A percentile compares a stretch with the other conserved stretches of the same genome.
These are phyloP conservation scores for Neurospora sp. DNA, from an alignment of 495 filamentous ascomycete genomes.

Conservation along the genomic window DNA sequence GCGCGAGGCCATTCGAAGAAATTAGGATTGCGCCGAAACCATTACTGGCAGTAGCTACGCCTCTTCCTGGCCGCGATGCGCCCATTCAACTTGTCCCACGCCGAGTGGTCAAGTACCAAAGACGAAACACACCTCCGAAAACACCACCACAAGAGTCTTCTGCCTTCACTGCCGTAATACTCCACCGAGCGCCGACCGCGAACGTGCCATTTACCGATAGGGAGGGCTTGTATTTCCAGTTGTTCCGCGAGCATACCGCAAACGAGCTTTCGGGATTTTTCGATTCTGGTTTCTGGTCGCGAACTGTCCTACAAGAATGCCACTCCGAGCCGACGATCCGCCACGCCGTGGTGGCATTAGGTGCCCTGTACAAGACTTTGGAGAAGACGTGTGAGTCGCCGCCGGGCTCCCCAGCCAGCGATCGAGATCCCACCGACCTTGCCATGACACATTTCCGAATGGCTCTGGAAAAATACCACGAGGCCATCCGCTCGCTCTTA, in stretches of 20 bases:
- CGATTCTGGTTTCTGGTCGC: conserved; percentile 52
- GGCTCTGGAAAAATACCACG: conserved; percentile 35
- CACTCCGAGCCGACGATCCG: conserved; percentile 51
- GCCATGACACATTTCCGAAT: conserved; percentile 34
- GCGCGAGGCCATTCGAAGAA: conserved; percentile 30
- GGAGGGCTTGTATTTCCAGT: conserved; percentile 49
- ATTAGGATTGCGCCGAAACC: conserved; percentile 37
- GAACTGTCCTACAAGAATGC: conserved; percentile 48
- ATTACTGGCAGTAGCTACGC: conserved; percentile 8
- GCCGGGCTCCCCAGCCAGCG: conserved; percentile 26
- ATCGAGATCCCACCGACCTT: conserved; percentile 21
- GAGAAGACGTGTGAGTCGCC: conserved; percentile 43
- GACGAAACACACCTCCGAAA: conserved; percentile 23
- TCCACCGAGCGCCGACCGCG: conserved; percentile 24
- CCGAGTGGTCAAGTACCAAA: conserved; percentile 16
- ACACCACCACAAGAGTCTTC: conserved; percentile 18
- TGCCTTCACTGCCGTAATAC: conserved; percentile 1
- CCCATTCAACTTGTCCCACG: conserved; percentile 16
- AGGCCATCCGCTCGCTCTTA: conserved; percentile 29
- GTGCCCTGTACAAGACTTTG: conserved; percentile 52
- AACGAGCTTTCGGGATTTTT: conserved; percentile 54
- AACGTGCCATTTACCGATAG: conserved; percentile 26
- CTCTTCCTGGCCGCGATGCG: conserved; percentile 13
- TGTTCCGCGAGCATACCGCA: conserved; percentile 47
- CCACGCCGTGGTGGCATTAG: conserved; percentile 56